These are phyloP conservation scores for Orbilia quercus DNA, from an alignment of 2,329 filamentous ascomycete species.

Conservation along the genomic window DNA sequence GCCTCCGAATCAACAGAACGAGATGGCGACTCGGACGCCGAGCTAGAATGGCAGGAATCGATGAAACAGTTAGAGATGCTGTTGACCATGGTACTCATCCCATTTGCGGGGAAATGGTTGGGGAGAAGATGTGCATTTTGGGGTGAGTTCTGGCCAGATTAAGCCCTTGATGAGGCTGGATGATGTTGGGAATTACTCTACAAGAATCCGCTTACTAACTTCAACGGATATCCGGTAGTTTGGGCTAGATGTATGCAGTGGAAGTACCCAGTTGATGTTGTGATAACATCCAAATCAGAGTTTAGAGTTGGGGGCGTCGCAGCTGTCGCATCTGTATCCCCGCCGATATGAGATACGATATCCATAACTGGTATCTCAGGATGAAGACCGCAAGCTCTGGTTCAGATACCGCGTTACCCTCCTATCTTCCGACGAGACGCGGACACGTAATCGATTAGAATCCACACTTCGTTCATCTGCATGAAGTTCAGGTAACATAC, in stretches of 20 bases:
- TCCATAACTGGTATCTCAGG: neutral
- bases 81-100: constrained; percentile 92
- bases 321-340: constrained; percentile 29
- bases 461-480: too few relatives aligned
- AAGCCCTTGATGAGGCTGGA: neutral
- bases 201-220: neutral
- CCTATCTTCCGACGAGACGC: too few relatives aligned
- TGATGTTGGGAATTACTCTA: neutral
- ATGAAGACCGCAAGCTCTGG: neutral
- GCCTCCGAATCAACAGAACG: constrained; percentile 41
- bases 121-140: constrained; percentile 53
- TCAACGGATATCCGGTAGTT: constrained; percentile 32
- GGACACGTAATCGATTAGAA: too few relatives aligned
- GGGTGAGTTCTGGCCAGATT: constrained; percentile 45
- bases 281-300: constrained; percentile 56
- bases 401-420: too few relatives aligned
- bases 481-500: too few relatives aligned
- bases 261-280: constrained; percentile 59
- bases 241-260: constrained; percentile 60
- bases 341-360: constrained; percentile 29
- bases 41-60: constrained; percentile 93
- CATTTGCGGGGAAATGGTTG: constrained; percentile 84
- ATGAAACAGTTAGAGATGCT: constrained; percentile 93
- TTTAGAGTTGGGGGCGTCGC: constrained; percentile 37
- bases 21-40: constrained; percentile 81